Conservation (phyloP, 2,329 filamentous ascomycete genomes). For the Pochonia chlamydosporia region DNA sequence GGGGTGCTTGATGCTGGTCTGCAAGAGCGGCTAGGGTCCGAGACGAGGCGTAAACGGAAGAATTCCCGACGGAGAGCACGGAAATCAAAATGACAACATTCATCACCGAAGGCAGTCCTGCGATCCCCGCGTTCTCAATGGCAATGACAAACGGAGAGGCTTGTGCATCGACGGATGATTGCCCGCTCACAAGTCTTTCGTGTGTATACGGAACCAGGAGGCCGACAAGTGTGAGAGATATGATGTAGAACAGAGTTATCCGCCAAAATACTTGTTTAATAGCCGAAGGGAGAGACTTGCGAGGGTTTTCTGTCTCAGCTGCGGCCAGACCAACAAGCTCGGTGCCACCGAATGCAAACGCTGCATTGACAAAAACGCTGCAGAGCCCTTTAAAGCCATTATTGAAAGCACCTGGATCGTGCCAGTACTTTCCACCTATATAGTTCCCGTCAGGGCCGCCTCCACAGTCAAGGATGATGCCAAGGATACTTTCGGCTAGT, state of each 20-base stretch:
- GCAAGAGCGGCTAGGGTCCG: slow-evolving; percentile 85
- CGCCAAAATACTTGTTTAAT: slow-evolving; percentile 96
- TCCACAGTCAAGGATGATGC: slow-evolving; percentile 78
- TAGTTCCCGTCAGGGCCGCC: slow-evolving; percentile 69
- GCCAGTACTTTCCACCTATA: slow-evolving; percentile 75
- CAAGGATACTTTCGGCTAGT: slow-evolving; percentile 58
- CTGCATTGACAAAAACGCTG: slow-evolving; percentile 69
- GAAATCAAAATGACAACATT: slow-evolving; percentile 92
- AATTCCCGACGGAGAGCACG: slow-evolving; percentile 87
- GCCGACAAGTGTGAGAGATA: slow-evolving; percentile 74
- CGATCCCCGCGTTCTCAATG: slow-evolving; percentile 77
- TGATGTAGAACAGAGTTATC: slow-evolving; percentile 84
- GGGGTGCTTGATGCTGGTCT: slow-evolving; percentile 78
- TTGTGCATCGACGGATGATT: slow-evolving; percentile 59
- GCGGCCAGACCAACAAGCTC: slow-evolving; percentile 73
- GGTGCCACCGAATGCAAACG: slow-evolving; percentile 71
- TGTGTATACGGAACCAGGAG: slow-evolving; percentile 74
- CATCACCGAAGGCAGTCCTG: slow-evolving; percentile 79
- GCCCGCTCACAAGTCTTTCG: slow-evolving; percentile 49
- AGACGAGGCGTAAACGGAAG: slow-evolving; percentile 84
- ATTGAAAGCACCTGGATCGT: slow-evolving; percentile 72
- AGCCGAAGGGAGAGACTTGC: slow-evolving; percentile 76
- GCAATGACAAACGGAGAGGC: slow-evolving; percentile 93
- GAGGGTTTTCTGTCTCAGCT: slow-evolving; percentile 72
- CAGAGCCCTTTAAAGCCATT: slow-evolving; percentile 81